Conservation (phyloP, 2,329 filamentous ascomycete genomes). For the Colletotrichum lupini region DNA sequence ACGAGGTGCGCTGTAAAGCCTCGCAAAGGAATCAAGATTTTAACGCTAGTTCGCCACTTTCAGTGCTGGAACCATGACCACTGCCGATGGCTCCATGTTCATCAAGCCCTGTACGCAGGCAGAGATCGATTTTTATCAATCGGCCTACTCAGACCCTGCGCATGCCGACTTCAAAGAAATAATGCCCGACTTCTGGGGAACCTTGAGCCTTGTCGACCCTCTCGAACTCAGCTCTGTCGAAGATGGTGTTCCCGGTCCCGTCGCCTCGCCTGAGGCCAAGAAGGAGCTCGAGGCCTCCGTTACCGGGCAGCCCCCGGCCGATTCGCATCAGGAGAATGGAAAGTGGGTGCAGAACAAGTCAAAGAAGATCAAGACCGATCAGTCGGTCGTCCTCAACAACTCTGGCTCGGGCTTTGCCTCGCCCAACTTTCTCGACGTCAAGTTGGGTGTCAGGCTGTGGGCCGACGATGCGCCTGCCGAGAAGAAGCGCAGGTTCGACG, state of each 20-base stretch:
- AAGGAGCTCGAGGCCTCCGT: conserved; percentile 48
- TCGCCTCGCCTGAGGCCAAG: conserved; percentile 50
- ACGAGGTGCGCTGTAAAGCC: background rate
- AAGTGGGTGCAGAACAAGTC: conserved; percentile 62
- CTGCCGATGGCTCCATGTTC: conserved; percentile 84
- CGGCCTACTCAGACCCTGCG: conserved; percentile 63
- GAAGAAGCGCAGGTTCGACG: conserved; percentile 70
- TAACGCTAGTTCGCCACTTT: conserved; percentile 23
- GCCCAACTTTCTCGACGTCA: conserved; percentile 93
- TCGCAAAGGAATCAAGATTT: background rate
- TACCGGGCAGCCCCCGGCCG: conserved; percentile 44
- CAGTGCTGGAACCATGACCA: conserved; percentile 91
- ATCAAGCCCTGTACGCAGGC: conserved; percentile 91
- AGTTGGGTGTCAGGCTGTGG: conserved; percentile 88
- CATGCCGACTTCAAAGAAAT: conserved; percentile 79
- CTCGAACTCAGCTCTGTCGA: conserved; percentile 59
- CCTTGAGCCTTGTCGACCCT: conserved; percentile 74
- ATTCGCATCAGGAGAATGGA: conserved; percentile 36
- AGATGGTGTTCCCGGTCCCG: conserved; percentile 57
- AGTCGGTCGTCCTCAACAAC: conserved; percentile 88
- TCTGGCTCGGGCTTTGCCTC: conserved; percentile 81
- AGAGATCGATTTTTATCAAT: conserved; percentile 92
- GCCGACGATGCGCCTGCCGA: conserved; percentile 75
- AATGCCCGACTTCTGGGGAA: conserved; percentile 89
- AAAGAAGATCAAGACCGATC: conserved; percentile 77